Percentiles rank a stretch among this genome's conserved stretches.
Evolutionary conservation across 1,284 basidiomycete species (phyloP).

Genomic region (Wallemia mellicola): DNA sequence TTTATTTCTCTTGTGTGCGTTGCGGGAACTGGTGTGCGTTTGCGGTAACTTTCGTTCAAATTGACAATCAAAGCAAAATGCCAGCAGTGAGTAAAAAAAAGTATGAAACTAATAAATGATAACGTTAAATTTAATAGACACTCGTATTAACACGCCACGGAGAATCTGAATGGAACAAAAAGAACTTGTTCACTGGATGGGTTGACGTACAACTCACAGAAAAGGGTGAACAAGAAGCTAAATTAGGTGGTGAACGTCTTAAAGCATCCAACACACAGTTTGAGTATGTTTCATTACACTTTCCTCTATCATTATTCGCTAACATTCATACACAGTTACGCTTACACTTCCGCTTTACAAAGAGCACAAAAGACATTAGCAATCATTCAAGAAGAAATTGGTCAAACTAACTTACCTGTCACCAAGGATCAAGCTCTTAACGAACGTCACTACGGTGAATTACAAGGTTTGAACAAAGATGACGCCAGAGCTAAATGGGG

Average conservation of each 20-base stretch:
- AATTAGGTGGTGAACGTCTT: slow-evolving; percentile 9
- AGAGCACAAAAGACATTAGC: slow-evolving; percentile 18
- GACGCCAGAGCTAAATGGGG: slow-evolving; percentile 18
- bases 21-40: background rate
- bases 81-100: background rate
- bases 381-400: slow-evolving; percentile 17
- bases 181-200: slow-evolving; percentile 8
- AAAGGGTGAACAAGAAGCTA: slow-evolving; percentile 9
- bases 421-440: slow-evolving; percentile 18
- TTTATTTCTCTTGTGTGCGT: too few species aligned
- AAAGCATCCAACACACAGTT: slow-evolving; percentile 12
- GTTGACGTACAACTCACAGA: slow-evolving; percentile 5
- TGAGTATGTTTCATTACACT: background rate
- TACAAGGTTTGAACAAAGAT: slow-evolving; percentile 19
- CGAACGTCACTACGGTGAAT: slow-evolving; percentile 19
- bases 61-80: background rate
- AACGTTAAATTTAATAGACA: slow-evolving; percentile 3
- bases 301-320: slow-evolving; percentile 2
- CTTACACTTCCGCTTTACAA: slow-evolving; percentile 18
- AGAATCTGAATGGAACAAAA: slow-evolving; percentile 6
- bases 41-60: background rate
- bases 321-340: slow-evolving; percentile 12
- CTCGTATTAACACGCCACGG: slow-evolving; percentile 6
- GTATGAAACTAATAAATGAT: background rate
- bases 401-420: slow-evolving; percentile 14